Evolutionary conservation across 805 yeast genomes (phyloP), one percentile per base, ranked within the genome.

Genomic region (Cyberlindnera mycetangii): DNA sequence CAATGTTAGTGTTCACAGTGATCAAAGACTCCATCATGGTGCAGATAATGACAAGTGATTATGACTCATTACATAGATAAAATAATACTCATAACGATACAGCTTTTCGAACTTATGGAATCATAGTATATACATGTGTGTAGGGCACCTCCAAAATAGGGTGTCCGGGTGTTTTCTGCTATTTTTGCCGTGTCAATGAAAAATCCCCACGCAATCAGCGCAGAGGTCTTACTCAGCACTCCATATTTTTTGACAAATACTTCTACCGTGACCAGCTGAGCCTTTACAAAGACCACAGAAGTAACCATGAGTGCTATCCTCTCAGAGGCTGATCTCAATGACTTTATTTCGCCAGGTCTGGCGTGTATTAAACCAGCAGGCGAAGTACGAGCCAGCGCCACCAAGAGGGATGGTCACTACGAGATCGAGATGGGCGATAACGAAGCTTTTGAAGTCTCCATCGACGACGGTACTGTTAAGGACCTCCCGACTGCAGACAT

Each of bases 321-420:
- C 42, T 85, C 95, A 8, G 90, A 89, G 18, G 93, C 87, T 46
- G 97, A 93, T 59, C 69, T 93, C 45, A 93, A 93, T 65, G 99
- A 93, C 66, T 93, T 89, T 67, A 92, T 93, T 35, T 76, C 86
- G 25, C 99, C 98, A 0, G 95, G 96, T 0, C 82, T 87, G 21
- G 98, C 97, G 0, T 93, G 99, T 62, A 83, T 90, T 43, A 93
- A 89, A 66, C 97, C 98, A 0, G 83, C 81, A 10, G 83, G 76
- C 42, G 72, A 67, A 25, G 63, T 59, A 16, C 62, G 67, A 35
- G 60, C 52, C 12, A 50, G 50, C 32, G 48, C 50, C 61, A 30
- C 48, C 27, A 42, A 51, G 40, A 48, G n/a, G 18, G 40, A 32
- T 16, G 32, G 32, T 6, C 33, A 39, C 3, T 50, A 49, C 17